phyloP scores from a whole-genome alignment of 495 filamentous ascomycete genomes.

The Penicillium chermesinum region DNA sequence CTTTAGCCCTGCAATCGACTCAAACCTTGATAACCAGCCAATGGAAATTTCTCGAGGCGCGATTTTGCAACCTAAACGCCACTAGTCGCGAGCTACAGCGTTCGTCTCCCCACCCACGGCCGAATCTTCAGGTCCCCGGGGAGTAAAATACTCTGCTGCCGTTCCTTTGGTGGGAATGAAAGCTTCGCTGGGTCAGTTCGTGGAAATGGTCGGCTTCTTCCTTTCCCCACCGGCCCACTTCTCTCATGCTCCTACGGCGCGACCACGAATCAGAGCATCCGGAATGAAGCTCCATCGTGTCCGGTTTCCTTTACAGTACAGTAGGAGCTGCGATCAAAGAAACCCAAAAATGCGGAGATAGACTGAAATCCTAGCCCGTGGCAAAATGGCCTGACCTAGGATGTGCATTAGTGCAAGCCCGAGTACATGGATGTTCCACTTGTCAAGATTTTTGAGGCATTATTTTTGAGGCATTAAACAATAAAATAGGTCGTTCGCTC shows the following conservation, averaged over 20 bases:
- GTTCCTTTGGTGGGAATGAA: background rate
- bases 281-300: background rate
- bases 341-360: constrained; percentile 13
- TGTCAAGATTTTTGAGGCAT: background rate
- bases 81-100: constrained; percentile 7
- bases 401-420: constrained; percentile 9
- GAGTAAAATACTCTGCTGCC: background rate
- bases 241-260: background rate
- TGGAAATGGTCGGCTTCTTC: background rate
- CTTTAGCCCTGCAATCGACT: background rate
- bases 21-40: constrained; percentile 5
- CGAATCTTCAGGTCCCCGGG: constrained; percentile 8
- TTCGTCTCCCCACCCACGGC: background rate
- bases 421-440: background rate
- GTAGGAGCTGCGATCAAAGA: background rate
- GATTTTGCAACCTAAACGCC: background rate
- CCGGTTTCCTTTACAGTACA: background rate
- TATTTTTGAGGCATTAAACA: background rate
- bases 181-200: constrained; percentile 1
- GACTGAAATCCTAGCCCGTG: background rate
- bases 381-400: background rate
- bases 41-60: constrained; percentile 17
- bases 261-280: background rate
- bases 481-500: constrained; percentile 4
- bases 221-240: constrained; percentile 2